Conservation (phyloP, 805 yeast genomes). For the Candida michaelii region DNA sequence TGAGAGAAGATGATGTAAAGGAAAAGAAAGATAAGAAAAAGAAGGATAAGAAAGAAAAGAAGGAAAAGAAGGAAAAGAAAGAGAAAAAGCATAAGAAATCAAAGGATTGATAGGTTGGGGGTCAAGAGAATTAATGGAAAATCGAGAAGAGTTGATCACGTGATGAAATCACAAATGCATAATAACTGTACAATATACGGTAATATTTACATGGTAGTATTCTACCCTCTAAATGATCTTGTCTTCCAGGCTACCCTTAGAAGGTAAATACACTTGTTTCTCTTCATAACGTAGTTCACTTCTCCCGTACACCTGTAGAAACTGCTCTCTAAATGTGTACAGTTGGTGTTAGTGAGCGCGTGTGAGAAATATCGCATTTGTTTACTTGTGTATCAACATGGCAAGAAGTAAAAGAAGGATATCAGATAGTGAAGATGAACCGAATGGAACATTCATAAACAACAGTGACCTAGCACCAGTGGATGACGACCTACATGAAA, state of each 20-base stretch:
- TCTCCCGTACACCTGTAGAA: too few species aligned
- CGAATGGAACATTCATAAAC: slow-evolving; percentile 32
- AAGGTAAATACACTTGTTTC: too few species aligned
- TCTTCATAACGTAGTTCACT: too few species aligned
- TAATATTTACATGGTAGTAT: too few species aligned
- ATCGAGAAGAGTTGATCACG: too few species aligned
- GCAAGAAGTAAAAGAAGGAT: slow-evolving; percentile 12
- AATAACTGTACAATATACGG: too few species aligned
- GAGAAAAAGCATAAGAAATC: slow-evolving; percentile 19
- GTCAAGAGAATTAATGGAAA: slow-evolving; percentile 14
- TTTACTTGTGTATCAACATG: slow-evolving; percentile 8
- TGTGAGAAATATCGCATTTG: slow-evolving; percentile 10
- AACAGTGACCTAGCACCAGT: slow-evolving; percentile 33
- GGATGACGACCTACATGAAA: neutral
- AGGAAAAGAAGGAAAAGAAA: slow-evolving; percentile 19
- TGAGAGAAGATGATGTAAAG: slow-evolving; percentile 14
- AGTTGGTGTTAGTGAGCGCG: too few species aligned
- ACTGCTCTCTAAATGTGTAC: too few species aligned
- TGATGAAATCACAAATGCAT: too few species aligned
- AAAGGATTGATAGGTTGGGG: neutral
- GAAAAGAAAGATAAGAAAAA: slow-evolving; percentile 27
- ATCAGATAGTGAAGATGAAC: slow-evolving; percentile 7
- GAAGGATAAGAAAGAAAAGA: slow-evolving; percentile 14
- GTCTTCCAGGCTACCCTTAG: too few species aligned
- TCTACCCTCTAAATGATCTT: too few species aligned